Conservation (phyloP, 805 yeast species). For the Pichia nakasei region DNA sequence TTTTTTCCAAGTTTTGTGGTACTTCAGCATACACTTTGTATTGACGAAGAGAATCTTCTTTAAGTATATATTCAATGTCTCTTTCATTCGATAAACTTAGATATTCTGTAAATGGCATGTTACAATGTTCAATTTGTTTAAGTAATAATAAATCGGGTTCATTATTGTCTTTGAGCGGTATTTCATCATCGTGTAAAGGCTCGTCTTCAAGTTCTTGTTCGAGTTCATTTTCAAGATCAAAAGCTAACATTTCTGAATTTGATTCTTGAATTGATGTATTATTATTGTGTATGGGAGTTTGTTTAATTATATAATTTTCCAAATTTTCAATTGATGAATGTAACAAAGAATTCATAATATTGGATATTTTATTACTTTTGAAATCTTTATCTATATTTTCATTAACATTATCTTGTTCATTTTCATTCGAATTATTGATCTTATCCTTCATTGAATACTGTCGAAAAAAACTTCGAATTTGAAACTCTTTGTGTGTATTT, state of each 20-base stretch:
- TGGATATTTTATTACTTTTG: neutral
- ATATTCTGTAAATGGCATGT: slow-evolving; percentile 4
- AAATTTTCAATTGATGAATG: slow-evolving; percentile 2
- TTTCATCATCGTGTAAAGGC: neutral
- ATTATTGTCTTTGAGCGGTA: no score
- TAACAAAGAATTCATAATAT: slow-evolving; percentile 2
- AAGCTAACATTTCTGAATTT: neutral
- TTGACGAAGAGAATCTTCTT: neutral
- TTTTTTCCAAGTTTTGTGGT: neutral
- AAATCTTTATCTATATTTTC: neutral
- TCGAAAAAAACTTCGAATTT: neutral
- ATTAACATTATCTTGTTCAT: neutral
- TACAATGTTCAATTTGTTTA: neutral
- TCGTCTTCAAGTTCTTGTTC: neutral
- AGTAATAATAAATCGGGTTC: neutral
- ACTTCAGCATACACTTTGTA: slow-evolving; percentile 1
- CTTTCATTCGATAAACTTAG: slow-evolving; percentile 1
- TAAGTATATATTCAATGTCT: neutral
- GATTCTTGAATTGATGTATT: neutral
- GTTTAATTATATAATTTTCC: slow-evolving; percentile 4
- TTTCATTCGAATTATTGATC: neutral
- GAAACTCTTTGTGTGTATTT: neutral
- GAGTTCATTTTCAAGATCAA: neutral
- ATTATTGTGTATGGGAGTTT: neutral
- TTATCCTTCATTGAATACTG: slow-evolving; percentile 1